These are phyloP conservation scores for Ascochyta fabae DNA, from an alignment of 2,329 filamentous ascomycete species.

Conservation along the genomic window DNA sequence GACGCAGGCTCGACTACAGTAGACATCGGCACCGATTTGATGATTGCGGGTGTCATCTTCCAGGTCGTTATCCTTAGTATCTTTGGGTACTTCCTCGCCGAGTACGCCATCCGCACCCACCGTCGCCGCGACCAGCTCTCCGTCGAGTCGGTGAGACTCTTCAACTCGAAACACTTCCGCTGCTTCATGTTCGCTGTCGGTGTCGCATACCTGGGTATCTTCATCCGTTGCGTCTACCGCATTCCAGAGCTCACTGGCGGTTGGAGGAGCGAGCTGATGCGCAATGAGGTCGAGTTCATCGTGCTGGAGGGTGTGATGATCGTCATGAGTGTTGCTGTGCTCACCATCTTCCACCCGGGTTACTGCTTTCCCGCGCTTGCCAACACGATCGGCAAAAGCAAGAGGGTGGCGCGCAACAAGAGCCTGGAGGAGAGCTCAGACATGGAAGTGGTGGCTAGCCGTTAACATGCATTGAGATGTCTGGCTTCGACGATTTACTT, in stretches of 20 bases:
- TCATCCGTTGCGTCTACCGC: conserved; percentile 57
- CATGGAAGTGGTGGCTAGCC: conserved; percentile 22
- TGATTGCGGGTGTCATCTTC: conserved; percentile 64
- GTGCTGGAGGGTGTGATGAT: conserved; percentile 63
- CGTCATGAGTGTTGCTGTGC: conserved; percentile 51
- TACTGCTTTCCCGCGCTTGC: conserved; percentile 46
- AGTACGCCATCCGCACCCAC: conserved; percentile 46
- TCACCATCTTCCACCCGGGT: conserved; percentile 58
- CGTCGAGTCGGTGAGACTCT: conserved; percentile 24
- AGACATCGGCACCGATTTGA: conserved; percentile 61
- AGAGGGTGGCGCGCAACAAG: conserved; percentile 17
- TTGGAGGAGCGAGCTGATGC: conserved; percentile 55
- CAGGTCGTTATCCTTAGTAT: conserved; percentile 62
- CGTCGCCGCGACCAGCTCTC: conserved; percentile 35
- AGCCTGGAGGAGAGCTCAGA: conserved; percentile 26
- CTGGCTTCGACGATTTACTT: background rate
- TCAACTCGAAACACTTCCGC: conserved; percentile 36
- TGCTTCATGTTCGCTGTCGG: conserved; percentile 44
- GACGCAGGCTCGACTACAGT: conserved; percentile 45
- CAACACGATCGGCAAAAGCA: conserved; percentile 27
- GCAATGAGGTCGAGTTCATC: conserved; percentile 58
- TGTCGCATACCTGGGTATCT: conserved; percentile 54
- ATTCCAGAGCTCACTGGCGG: conserved; percentile 58
- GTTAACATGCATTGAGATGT: background rate
- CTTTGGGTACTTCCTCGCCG: conserved; percentile 53